phyloP scores from a whole-genome alignment of 805 yeast species.

The Teunomyces funiuensis region DNA sequence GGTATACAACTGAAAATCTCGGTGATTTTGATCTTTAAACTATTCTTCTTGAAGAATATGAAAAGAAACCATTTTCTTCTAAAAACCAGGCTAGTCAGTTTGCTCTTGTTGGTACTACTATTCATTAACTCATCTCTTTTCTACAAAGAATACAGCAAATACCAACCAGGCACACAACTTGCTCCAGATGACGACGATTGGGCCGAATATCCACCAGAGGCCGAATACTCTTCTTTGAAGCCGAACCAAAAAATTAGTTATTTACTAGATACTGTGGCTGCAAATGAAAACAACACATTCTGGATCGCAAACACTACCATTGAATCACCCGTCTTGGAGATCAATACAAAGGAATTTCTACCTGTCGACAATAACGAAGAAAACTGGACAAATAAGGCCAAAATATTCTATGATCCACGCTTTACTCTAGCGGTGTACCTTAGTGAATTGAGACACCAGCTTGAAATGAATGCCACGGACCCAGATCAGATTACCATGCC shows the following conservation, averaged over 20 bases:
- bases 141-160: constrained; percentile 16
- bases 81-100: constrained; percentile 10
- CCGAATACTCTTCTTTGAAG: constrained; percentile 16
- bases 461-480: constrained; percentile 5
- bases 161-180: constrained; percentile 18
- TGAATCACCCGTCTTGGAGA: constrained; percentile 1
- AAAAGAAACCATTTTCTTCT: not conserved
- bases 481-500: constrained; percentile 17
- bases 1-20: no score
- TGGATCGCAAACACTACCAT: constrained; percentile 17
- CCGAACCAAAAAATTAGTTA: constrained; percentile 13
- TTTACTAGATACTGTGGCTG: constrained; percentile 5
- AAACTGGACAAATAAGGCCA: not conserved
- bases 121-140: constrained; percentile 22
- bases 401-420: constrained; percentile 19
- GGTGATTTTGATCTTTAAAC: not conserved
- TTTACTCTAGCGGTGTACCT: constrained; percentile 20
- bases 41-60: not conserved
- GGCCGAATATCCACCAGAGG: constrained; percentile 14
- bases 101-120: constrained; percentile 19
- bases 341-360: constrained; percentile 4
- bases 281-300: constrained; percentile 12
- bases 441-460: constrained; percentile 6
- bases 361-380: not conserved
- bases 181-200: constrained; percentile 22